These are phyloP conservation scores for Penicillium sclerotigenum DNA, from an alignment of 2,329 filamentous ascomycete genomes.

Conservation along the genomic window DNA sequence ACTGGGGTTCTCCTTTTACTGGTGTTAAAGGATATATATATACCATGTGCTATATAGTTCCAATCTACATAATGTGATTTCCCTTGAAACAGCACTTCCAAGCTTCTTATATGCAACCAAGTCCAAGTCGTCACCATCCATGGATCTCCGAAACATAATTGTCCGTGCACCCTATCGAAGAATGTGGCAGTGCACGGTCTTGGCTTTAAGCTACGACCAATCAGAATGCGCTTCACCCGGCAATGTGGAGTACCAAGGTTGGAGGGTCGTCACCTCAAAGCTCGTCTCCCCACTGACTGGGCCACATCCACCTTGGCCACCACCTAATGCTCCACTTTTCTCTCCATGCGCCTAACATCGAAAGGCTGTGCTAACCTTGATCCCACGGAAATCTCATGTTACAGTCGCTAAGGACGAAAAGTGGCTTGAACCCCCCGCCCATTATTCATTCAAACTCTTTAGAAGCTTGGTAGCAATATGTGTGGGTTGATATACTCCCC, in stretches of 20 bases:
- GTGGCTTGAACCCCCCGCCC: slow-evolving; percentile 18
- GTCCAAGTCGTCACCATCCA: background rate
- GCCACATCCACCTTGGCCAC: background rate
- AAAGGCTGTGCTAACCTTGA: slow-evolving; percentile 8
- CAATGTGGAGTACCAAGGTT: background rate
- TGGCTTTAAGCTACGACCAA: slow-evolving; percentile 1
- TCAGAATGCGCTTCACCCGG: fast-evolving
- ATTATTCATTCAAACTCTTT: background rate
- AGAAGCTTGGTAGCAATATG: slow-evolving; percentile 20
- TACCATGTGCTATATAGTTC: slow-evolving; percentile 19
- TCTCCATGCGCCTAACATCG: background rate
- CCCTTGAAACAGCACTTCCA: background rate
- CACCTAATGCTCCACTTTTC: background rate
- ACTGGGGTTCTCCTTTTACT: slow-evolving; percentile 12
- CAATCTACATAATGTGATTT: slow-evolving; percentile 7
- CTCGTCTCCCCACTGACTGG: background rate
- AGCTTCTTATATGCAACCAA: background rate
- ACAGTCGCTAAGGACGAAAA: slow-evolving; percentile 1
- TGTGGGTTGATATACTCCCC: slow-evolving; percentile 13
- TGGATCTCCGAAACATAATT: background rate
- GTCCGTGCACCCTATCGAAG: background rate
- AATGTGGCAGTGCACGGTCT: slow-evolving; percentile 17
- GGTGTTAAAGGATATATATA: slow-evolving; percentile 21
- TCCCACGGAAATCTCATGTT: background rate
- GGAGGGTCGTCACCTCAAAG: background rate